Conservation (phyloP, 2,329 filamentous ascomycete genomes). For the Apiospora malaysiana region DNA sequence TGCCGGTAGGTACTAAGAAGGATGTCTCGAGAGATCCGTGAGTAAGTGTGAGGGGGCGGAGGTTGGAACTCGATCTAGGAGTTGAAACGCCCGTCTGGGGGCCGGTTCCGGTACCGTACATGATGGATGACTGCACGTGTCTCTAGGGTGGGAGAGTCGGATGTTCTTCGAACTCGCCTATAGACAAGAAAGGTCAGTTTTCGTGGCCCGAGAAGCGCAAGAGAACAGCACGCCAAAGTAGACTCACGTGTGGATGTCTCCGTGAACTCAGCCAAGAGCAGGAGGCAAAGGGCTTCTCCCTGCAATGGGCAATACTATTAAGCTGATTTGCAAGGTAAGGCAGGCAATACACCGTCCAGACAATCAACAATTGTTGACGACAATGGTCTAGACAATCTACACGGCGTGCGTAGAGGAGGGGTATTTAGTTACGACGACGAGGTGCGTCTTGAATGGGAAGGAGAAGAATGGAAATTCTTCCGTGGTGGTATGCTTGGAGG, state of each 20-base stretch:
- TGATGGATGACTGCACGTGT: slow-evolving; percentile 55
- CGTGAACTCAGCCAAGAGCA: slow-evolving; percentile 49
- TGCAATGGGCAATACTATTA: slow-evolving; percentile 9
- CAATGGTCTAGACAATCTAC: background rate
- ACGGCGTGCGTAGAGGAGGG: background rate
- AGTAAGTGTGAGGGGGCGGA: slow-evolving; percentile 86
- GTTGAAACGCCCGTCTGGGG: slow-evolving; percentile 97
- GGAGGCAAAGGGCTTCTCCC: slow-evolving; percentile 34
- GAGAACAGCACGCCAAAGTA: background rate
- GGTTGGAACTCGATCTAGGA: slow-evolving; percentile 89
- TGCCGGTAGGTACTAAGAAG: slow-evolving; percentile 90
- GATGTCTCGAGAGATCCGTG: slow-evolving; percentile 97
- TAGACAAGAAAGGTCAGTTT: background rate
- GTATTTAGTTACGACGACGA: background rate
- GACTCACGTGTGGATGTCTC: slow-evolving; percentile 35
- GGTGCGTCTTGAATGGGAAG: slow-evolving; percentile 1
- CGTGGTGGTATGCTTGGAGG: slow-evolving; percentile 10
- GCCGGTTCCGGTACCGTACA: slow-evolving; percentile 86
- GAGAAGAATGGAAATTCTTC: slow-evolving; percentile 19
- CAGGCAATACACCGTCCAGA: background rate
- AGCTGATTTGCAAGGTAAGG: background rate
- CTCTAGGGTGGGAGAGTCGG: slow-evolving; percentile 42
- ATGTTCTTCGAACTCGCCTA: slow-evolving; percentile 33
- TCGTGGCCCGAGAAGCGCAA: background rate
- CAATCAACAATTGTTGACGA: background rate